phyloP scores from a whole-genome alignment of 106 monocot genomes.

The Gastrodia elata region DNA sequence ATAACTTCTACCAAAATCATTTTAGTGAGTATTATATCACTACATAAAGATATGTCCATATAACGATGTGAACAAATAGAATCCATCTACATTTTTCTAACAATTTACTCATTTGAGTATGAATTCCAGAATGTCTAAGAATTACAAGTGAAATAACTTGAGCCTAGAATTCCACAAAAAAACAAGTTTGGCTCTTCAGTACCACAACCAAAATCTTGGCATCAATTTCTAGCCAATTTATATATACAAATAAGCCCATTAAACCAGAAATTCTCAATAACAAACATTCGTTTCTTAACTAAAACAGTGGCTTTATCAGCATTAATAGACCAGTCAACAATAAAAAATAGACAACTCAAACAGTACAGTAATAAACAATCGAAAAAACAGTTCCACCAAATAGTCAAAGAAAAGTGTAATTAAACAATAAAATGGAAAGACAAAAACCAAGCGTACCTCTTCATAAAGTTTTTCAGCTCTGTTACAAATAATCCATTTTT shows the following conservation, averaged over 20 bases:
- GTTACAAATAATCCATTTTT: conserved; percentile 16
- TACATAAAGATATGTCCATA: not conserved
- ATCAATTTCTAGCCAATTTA: not conserved
- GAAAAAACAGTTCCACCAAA: not conserved
- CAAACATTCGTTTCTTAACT: not conserved
- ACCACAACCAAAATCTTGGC: not conserved
- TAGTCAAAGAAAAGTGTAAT: not conserved
- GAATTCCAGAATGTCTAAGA: not conserved
- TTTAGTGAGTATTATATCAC: not conserved
- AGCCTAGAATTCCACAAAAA: not conserved
- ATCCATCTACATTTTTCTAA: not conserved
- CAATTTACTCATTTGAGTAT: not conserved
- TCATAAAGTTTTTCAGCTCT: conserved; percentile 73
- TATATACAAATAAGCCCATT: not conserved
- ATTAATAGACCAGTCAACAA: not conserved
- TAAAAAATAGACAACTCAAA: not conserved
- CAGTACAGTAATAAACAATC: not conserved
- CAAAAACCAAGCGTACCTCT: conserved; percentile 25
- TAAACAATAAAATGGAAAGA: not conserved
- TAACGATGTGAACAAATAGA: not conserved
- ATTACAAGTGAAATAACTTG: not conserved
- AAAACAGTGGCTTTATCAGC: not conserved
- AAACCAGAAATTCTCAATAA: not conserved
- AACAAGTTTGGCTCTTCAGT: not conserved
- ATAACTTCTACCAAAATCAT: not conserved